Base-by-base conservation (phyloP, 2,329 filamentous ascomycete genomes). In the Aspergillus ochraceoroseus region DNA sequence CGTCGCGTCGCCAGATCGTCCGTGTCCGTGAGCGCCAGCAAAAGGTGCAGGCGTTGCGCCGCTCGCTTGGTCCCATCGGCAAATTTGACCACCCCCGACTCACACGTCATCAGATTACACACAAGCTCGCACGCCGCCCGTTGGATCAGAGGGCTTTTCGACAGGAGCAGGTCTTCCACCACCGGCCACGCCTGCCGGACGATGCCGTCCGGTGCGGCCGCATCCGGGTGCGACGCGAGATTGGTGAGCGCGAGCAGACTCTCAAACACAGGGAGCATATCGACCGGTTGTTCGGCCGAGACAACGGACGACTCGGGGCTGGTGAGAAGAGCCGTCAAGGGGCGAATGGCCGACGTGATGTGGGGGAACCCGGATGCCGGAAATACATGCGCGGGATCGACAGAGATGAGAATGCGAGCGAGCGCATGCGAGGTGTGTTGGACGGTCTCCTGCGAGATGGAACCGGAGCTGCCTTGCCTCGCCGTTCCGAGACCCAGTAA, bases 191-290 rank as follows among this genome's bases (percentile, higher is more conserved):
- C 79, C 3, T 76, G 70, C 7, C 84, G 79, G 23, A 95, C 79
- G 34, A 95, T 89, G 11, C 75, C 71, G 38, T 89, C 83, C 8
- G 82, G 77, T 9, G 66, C 59, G 18, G 62, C 55, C 38, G 56
- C 55, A 46, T 71, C 63, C 12, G 70, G 60, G 32, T 65, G 59
- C 0, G 87, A 94, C 0, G 90, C 92, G 5, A 98, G 77, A 54
- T 98, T 98, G 0, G 92, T 96, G 23, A 98, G 76, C 0, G 92
- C 90, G 62, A 96, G 83, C 6, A 98, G 75, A 0, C 84, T 76
- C 65, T 98, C 92, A 53, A 96, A 98, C 0, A 85, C 82, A 0
- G 92, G 88, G 0, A 98, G 75, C 9, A 96, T 77, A 61, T 95
- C 85, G 36, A 83, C 78, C 1, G 78, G 77, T 38, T 73, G 70